phyloP scores from a whole-genome alignment of 331 rosid species.

The Stylosanthes scabra region DNA sequence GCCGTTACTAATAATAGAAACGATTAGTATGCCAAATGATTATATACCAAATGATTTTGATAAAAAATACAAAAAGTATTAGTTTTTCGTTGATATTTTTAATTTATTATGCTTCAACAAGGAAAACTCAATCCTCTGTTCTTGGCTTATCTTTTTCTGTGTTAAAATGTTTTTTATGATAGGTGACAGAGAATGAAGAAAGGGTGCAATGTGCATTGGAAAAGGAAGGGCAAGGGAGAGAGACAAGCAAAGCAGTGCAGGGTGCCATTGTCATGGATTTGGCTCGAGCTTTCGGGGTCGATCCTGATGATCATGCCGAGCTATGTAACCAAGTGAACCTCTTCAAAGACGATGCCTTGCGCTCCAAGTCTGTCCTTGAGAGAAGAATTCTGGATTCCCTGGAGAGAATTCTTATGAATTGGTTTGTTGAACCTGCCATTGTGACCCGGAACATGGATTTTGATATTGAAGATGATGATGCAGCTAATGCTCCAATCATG shows the following conservation, averaged over 20 bases:
- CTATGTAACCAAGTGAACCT: conserved; percentile 51
- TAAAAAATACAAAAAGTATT: too few relatives aligned
- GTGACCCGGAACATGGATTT: conserved; percentile 32
- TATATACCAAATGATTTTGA: too few relatives aligned
- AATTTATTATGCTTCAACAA: neutral
- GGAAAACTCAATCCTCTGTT: neutral
- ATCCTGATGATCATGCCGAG: conserved; percentile 50
- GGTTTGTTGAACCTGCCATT: conserved; percentile 39
- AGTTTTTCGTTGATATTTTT: too few relatives aligned
- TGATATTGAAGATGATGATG: conserved; percentile 49
- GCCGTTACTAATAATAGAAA: too few relatives aligned
- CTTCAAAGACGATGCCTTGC: conserved; percentile 45
- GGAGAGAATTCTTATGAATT: conserved; percentile 49
- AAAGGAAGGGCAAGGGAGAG: conserved; percentile 56
- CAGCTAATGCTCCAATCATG: conserved; percentile 22
- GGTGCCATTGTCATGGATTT: conserved; percentile 69
- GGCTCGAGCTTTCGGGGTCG: conserved; percentile 63
- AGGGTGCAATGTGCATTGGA: conserved; percentile 49
- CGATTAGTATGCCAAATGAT: too few relatives aligned
- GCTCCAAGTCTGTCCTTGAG: conserved; percentile 36
- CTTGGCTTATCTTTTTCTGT: neutral
- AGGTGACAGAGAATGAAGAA: conserved; percentile 60
- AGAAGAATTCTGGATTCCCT: conserved; percentile 47
- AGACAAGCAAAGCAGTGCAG: conserved; percentile 57
- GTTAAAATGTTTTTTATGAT: conserved; percentile 7